Base-by-base conservation (phyloP, 495 filamentous ascomycete species). In the Penicillium canescens region DNA sequence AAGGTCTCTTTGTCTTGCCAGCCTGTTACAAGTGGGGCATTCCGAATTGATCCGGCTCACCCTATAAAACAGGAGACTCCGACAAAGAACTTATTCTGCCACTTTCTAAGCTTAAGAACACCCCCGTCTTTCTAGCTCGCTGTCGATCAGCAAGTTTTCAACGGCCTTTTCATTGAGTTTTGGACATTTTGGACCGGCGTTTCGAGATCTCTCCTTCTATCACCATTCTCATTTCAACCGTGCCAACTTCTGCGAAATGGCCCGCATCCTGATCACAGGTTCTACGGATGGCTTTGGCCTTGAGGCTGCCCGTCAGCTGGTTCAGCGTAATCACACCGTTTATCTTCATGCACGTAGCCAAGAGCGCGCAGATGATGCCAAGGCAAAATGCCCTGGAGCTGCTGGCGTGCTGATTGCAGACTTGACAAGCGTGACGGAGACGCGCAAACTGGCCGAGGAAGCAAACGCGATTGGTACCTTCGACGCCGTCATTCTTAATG, bases 321-420 rank as follows among this genome's bases (percentile, higher is more conserved):
- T 60, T 28, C 10, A 47, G 26, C 51, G 52, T 4, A 40, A 44
- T 11, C 51, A 62, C 59, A 58, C 42, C 42, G 59, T 62, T 38
- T 62, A 62, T 23, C 59, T 62, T n/a, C 59, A 62, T 41, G 59
- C 59, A 3, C 59, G 59, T 0, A 62, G 24, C 42, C 40, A 57
- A 36, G 23, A 50, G 42, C 59, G 59, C 51, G 59, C 55, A 33
- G 46, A 42, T 0, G 37, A 54, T 5, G 55, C 47, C 42, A 50
- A 44, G 46, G 52, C 55, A n/a, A 43, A 54, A 23, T 62, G 59
- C 43, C 59, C 59, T 4, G 59, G 59, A 21, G 59, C 59, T 11
- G 59, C 59, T 3, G 59, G 59, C 38, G 52, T 52, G 18, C 59
- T 62, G 10, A 26, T 62, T 10, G 59, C 59, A 16, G 59, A 62